These are phyloP conservation scores for Chaetothyriales sp. DNA, from an alignment of 2,329 filamentous ascomycete genomes.

Conservation along the genomic window DNA sequence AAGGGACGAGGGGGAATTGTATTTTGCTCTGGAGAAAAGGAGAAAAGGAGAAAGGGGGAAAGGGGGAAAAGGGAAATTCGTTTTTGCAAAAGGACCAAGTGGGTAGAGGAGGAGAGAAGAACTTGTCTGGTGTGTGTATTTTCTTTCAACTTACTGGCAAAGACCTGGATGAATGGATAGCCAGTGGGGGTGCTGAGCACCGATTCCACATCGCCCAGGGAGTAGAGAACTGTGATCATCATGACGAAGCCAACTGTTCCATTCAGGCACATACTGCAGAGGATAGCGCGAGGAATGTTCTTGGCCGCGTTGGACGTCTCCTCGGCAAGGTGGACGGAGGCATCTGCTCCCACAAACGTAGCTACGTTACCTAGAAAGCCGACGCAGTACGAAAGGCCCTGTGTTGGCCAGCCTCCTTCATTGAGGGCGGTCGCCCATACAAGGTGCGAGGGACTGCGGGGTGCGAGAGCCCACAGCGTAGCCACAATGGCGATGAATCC, in stretches of 20 bases:
- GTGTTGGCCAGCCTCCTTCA: conserved; percentile 22
- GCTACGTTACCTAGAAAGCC: conserved; percentile 22
- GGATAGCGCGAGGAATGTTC: conserved; percentile 20
- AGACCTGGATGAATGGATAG: conserved; percentile 21
- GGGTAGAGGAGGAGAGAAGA: too few species aligned
- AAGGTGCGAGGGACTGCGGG: conserved; percentile 19
- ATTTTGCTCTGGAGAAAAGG: not conserved
- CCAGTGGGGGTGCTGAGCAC: conserved; percentile 21
- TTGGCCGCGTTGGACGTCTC: conserved; percentile 18
- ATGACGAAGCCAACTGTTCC: conserved; percentile 24
- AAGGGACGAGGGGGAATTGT: not conserved
- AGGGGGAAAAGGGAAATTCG: too few species aligned
- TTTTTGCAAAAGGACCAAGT: too few species aligned
- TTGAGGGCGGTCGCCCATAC: conserved; percentile 23
- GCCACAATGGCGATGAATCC: conserved; percentile 32
- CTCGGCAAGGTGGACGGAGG: conserved; percentile 18
- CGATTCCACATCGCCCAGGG: conserved; percentile 20
- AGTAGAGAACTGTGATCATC: conserved; percentile 22
- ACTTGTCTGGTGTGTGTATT: too few species aligned
- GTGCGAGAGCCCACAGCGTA: conserved; percentile 21
- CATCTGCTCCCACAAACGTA: conserved; percentile 18
- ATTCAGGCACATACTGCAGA: conserved; percentile 19
- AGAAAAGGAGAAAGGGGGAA: not conserved
- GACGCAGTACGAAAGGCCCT: conserved; percentile 23
- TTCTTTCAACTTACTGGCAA: conserved; percentile 11